phyloP scores from a whole-genome alignment of 1,139 yeast genomes.

The Candida sp. region DNA sequence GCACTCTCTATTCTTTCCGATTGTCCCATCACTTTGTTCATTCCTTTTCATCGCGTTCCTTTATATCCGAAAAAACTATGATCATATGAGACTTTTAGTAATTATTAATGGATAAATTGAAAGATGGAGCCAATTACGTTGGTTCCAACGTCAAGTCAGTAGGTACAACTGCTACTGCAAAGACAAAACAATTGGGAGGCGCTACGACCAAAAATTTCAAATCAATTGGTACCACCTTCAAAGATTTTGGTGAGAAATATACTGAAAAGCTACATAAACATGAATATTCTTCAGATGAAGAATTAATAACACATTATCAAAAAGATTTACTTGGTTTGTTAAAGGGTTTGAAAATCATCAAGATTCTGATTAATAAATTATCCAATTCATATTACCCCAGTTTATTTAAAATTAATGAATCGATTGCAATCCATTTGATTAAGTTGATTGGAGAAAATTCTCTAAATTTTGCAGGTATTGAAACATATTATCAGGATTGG shows the following conservation, averaged over 20 bases:
- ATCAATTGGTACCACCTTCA: background rate
- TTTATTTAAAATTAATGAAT: constrained; percentile 30
- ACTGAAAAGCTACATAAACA: constrained; percentile 16
- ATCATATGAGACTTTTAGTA: background rate
- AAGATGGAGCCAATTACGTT: constrained; percentile 1
- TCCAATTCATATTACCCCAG: constrained; percentile 31
- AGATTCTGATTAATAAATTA: constrained; percentile 31
- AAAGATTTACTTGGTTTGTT: constrained; percentile 26
- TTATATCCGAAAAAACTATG: background rate
- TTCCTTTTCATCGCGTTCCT: background rate
- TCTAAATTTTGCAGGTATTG: constrained; percentile 42
- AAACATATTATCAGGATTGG: constrained; percentile 34
- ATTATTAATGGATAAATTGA: background rate
- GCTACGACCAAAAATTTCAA: background rate
- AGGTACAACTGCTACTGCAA: background rate
- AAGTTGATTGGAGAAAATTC: constrained; percentile 36
- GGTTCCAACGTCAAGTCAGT: background rate
- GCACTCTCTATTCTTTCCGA: no score
- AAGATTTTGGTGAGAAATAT: constrained; percentile 4
- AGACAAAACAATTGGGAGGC: background rate
- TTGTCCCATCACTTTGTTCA: no score
- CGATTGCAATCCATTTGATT: constrained; percentile 27
- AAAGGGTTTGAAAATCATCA: constrained; percentile 41
- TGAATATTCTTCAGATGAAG: constrained; percentile 37
- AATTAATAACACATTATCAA: constrained; percentile 37